Conservation (phyloP, 352 stramenopile species). For the Hyaloperonospora brassicae region DNA sequence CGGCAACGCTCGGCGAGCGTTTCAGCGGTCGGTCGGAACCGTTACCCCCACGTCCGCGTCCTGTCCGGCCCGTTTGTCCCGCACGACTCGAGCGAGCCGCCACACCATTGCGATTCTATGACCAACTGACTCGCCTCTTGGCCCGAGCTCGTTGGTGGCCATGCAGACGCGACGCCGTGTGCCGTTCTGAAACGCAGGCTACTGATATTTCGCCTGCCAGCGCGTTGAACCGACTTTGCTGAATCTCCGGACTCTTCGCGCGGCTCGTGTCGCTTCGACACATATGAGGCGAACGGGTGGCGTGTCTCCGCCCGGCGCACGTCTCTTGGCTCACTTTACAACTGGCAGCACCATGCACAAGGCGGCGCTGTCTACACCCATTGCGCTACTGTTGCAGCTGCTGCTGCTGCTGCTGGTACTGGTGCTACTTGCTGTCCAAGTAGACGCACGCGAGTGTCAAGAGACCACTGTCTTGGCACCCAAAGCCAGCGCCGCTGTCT, state of each 20-base stretch:
- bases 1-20: conserved; percentile 12
- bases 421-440: conserved; percentile 7
- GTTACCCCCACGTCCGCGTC: conserved; percentile 1
- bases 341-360: conserved; percentile 13
- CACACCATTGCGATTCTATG: conserved; percentile 16
- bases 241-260: conserved; percentile 10
- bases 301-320: background rate
- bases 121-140: background rate
- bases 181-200: conserved; percentile 2
- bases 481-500: conserved; percentile 1
- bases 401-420: background rate
- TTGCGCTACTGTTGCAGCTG: conserved; percentile 4
- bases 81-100: conserved; percentile 4
- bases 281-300: background rate
- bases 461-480: conserved; percentile 7
- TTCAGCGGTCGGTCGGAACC: conserved; percentile 7
- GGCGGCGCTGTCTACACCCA: conserved; percentile 2
- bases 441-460: conserved; percentile 1
- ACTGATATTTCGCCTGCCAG: conserved; percentile 1
- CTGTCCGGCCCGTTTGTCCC: background rate
- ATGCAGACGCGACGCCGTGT: background rate
- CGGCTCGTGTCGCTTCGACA: conserved; percentile 12
- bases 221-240: conserved; percentile 14
- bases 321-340: conserved; percentile 16
- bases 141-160: conserved; percentile 1